A percentile compares a stretch with the other conserved stretches of the same genome.
phyloP scores from a whole-genome alignment of 2,329 filamentous ascomycete genomes.

The Alternaria arborescens region DNA sequence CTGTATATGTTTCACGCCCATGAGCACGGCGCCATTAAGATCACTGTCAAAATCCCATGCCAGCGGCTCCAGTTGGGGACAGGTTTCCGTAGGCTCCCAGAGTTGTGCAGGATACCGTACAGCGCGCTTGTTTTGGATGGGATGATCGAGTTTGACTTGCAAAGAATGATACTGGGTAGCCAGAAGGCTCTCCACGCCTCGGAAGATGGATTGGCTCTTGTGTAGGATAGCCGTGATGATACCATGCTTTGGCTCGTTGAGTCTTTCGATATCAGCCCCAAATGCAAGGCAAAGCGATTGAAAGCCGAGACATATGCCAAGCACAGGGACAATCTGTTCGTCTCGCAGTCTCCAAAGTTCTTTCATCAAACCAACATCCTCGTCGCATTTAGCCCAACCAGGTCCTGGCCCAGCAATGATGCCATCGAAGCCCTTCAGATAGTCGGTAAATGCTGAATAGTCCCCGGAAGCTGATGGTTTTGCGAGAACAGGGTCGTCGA shows the following conservation, averaged over 20 bases:
- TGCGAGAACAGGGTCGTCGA: conserved; percentile 59
- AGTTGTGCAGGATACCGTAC: conserved; percentile 51
- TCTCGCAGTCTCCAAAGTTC: conserved; percentile 75
- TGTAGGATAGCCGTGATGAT: conserved; percentile 76
- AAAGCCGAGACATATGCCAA: conserved; percentile 90
- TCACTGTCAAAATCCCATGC: conserved; percentile 58
- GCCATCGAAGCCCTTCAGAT: conserved; percentile 74
- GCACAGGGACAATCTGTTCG: conserved; percentile 72
- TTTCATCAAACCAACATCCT: conserved; percentile 85
- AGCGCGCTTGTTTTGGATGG: conserved; percentile 34
- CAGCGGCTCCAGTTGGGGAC: conserved; percentile 54
- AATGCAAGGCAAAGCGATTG: conserved; percentile 78
- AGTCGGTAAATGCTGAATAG: conserved; percentile 51
- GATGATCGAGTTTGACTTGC: conserved; percentile 56
- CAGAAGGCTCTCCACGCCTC: conserved; percentile 65
- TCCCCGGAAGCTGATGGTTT: conserved; percentile 7
- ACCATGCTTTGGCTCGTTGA: conserved; percentile 81
- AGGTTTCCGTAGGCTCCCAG: conserved; percentile 51
- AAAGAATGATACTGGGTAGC: conserved; percentile 81
- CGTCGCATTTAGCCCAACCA: conserved; percentile 74
- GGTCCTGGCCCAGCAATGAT: conserved; percentile 92
- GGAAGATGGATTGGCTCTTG: conserved; percentile 70
- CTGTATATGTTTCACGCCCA: conserved; percentile 73
- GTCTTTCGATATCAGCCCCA: conserved; percentile 70
- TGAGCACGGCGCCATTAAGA: conserved; percentile 69